Percentiles rank a stretch among this genome's conserved stretches.
phyloP scores from a whole-genome alignment of 2,329 filamentous ascomycete genomes.

The Fusarium sp. region DNA sequence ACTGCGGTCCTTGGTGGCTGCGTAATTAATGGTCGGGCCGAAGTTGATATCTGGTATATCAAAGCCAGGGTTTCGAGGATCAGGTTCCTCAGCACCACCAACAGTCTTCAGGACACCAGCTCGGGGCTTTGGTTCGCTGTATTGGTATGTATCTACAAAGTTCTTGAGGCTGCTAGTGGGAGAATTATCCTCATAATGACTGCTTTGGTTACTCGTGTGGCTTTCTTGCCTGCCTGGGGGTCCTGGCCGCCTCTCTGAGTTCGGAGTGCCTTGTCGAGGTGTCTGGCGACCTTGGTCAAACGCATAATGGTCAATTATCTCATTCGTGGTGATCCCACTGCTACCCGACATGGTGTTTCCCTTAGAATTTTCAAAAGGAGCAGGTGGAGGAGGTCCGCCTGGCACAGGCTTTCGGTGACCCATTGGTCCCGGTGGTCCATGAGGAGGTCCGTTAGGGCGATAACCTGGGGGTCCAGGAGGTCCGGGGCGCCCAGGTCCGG shows the following conservation, averaged over 20 bases:
- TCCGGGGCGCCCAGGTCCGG: constrained; percentile 31
- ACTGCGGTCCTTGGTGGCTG: constrained; percentile 46
- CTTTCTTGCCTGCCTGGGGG: constrained; percentile 40
- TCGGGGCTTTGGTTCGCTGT: constrained; percentile 59
- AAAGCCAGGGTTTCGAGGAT: constrained; percentile 47
- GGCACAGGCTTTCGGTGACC: constrained; percentile 46
- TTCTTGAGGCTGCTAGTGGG: constrained; percentile 39
- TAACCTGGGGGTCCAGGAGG: constrained; percentile 42
- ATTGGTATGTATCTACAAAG: constrained; percentile 40
- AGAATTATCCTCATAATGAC: constrained; percentile 69
- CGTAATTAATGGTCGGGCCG: constrained; percentile 81
- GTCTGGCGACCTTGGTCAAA: constrained; percentile 42
- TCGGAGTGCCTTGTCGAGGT: constrained; percentile 20
- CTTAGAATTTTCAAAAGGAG: constrained; percentile 35
- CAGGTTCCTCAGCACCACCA: constrained; percentile 58
- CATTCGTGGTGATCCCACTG: constrained; percentile 47
- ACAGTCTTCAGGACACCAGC: constrained; percentile 84
- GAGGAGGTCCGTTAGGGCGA: constrained; percentile 38
- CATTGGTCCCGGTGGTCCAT: constrained; percentile 33
- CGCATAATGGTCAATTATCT: constrained; percentile 53
- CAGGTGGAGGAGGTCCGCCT: constrained; percentile 23
- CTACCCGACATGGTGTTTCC: constrained; percentile 39
- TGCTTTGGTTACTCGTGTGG: constrained; percentile 52
- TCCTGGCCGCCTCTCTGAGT: constrained; percentile 38
- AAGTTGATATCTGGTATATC: constrained; percentile 83